Conservation (phyloP, 2,329 filamentous ascomycete species). For the Pochonia chlamydosporia region DNA sequence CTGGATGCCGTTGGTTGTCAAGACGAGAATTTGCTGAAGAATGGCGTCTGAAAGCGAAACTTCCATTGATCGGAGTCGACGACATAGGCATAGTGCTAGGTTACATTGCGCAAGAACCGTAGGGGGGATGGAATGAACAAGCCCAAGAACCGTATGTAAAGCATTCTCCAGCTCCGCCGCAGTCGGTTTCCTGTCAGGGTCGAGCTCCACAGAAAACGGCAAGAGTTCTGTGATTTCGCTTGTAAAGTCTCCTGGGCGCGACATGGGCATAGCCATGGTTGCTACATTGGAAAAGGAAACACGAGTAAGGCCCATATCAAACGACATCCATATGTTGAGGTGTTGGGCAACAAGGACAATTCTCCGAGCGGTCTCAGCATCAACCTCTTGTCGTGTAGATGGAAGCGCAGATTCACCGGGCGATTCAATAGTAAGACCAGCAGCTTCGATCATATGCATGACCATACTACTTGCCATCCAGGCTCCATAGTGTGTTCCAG, state of each 20-base stretch:
- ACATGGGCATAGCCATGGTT: constrained; percentile 32
- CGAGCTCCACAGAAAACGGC: constrained; percentile 46
- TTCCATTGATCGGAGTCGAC: constrained; percentile 46
- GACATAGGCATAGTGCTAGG: constrained; percentile 48
- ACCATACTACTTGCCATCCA: constrained; percentile 53
- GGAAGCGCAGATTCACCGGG: constrained; percentile 20
- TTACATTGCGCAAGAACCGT: constrained; percentile 47
- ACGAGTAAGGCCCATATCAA: constrained; percentile 50
- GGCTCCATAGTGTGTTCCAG: constrained; percentile 44
- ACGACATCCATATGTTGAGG: constrained; percentile 54
- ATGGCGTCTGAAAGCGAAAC: constrained; percentile 35
- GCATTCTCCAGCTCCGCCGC: constrained; percentile 36
- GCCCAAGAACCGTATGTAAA: constrained; percentile 33
- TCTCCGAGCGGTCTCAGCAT: constrained; percentile 33
- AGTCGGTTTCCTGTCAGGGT: constrained; percentile 40
- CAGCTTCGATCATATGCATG: constrained; percentile 54
- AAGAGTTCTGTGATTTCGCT: constrained; percentile 46
- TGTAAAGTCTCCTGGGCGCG: constrained; percentile 34
- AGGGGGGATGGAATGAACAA: constrained; percentile 32
- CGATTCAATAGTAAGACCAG: constrained; percentile 38
- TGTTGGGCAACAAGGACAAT: constrained; percentile 48
- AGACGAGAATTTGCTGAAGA: constrained; percentile 39
- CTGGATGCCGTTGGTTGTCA: constrained; percentile 38
- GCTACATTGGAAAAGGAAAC: constrained; percentile 40
- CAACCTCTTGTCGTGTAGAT: constrained; percentile 10